A percentile compares a stretch with the other conserved stretches of the same genome.
Conservation (phyloP, 163 green algal genomes). For the Chlorella variabilis region DNA sequence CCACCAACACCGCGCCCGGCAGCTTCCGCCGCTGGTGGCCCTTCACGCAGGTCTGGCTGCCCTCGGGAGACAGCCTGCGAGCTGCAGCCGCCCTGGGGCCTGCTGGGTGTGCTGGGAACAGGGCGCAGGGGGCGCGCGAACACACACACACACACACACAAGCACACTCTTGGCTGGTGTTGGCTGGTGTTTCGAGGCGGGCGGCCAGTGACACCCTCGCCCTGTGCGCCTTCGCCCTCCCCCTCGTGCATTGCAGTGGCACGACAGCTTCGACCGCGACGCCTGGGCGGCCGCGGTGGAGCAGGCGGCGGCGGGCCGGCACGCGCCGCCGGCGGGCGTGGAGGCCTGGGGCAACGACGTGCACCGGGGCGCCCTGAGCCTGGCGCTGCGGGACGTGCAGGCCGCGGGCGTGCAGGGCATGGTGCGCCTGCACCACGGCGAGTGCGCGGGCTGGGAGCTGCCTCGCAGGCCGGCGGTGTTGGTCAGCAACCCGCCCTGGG, state of each 20-base stretch:
- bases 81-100: no score
- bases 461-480: conserved; percentile 65
- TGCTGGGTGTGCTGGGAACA: no score
- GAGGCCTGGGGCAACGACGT: conserved; percentile 70
- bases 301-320: conserved; percentile 25
- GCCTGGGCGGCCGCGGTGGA: conserved; percentile 33
- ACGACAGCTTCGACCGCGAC: conserved; percentile 52
- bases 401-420: conserved; percentile 60
- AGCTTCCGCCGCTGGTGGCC: conserved; percentile 59
- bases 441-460: conserved; percentile 57
- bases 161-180: no score
- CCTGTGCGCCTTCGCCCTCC: no score
- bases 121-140: no score
- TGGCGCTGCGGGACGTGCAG: conserved; percentile 64
- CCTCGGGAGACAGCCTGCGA: no score
- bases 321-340: conserved; percentile 14
- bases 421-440: conserved; percentile 57
- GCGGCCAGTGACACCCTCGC: no score
- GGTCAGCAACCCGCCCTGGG: conserved; percentile 94
- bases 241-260: conserved; percentile 47
- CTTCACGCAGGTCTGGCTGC: conserved; percentile 38
- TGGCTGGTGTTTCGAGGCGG: no score
- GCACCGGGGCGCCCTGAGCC: conserved; percentile 69
- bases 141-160: no score
- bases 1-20: conserved; percentile 68